Conservation (phyloP, 78 protist species). For the Guillardia theta region DNA sequence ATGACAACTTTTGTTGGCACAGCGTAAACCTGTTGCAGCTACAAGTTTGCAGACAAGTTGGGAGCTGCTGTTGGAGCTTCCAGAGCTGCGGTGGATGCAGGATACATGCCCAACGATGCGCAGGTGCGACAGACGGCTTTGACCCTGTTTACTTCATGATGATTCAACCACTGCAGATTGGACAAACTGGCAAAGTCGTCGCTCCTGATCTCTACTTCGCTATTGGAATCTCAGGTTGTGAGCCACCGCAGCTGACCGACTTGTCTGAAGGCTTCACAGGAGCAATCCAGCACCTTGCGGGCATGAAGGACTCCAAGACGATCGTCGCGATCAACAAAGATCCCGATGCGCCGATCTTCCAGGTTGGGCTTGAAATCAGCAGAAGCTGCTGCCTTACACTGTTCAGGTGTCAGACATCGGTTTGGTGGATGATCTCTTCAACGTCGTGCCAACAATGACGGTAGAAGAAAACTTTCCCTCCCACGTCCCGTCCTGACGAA, state of each 20-base stretch:
- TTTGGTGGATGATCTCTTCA: conserved; percentile 86
- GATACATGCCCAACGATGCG: conserved; percentile 87
- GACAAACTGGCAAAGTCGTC: conserved; percentile 96
- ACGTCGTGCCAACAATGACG: conserved; percentile 82
- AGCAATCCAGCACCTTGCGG: neutral
- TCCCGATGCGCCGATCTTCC: conserved; percentile 91
- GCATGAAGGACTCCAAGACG: conserved; percentile 84
- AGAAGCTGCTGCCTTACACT: neutral
- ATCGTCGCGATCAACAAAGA: conserved; percentile 97
- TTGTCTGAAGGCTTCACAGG: too few species aligned
- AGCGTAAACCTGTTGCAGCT: neutral
- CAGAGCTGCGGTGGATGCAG: conserved; percentile 97
- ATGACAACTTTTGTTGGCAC: neutral
- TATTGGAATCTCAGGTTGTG: conserved; percentile 92
- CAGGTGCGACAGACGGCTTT: neutral
- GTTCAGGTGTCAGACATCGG: conserved; percentile 82
- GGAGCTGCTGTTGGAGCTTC: conserved; percentile 96
- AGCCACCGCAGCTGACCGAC: too few species aligned
- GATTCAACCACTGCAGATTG: conserved; percentile 71
- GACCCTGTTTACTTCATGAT: neutral
- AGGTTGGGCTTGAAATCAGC: conserved; percentile 1
- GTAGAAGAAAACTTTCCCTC: too few species aligned
- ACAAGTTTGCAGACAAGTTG: conserved; percentile 86
- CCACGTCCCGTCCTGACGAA: too few species aligned
- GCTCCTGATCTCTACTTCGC: conserved; percentile 98